A percentile compares a stretch with the other conserved stretches of the same genome.
Evolutionary conservation across 169 alveolate genomes (phyloP).

Genomic region (Cryptosporidium andersoni): DNA sequence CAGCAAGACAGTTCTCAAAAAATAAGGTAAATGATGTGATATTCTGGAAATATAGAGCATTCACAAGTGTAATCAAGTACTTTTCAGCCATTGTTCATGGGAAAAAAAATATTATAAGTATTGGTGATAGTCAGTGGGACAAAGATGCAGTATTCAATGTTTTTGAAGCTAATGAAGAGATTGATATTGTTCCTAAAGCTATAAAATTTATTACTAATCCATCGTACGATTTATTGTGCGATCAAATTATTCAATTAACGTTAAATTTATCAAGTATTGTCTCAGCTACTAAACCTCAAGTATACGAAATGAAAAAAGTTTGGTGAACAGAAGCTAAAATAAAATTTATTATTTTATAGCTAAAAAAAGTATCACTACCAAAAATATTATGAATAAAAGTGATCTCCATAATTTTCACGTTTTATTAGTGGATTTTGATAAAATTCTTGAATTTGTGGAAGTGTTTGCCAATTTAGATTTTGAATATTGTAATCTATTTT

Average conservation of each 20-base stretch:
- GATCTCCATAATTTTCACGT: neutral
- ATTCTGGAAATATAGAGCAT: conserved; percentile 66
- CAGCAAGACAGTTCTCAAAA: conserved; percentile 66
- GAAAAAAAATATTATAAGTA: conserved; percentile 22
- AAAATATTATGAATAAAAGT: neutral
- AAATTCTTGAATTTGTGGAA: conserved; percentile 9
- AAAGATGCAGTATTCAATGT: conserved; percentile 66
- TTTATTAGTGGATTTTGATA: neutral
- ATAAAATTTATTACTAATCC: conserved; percentile 28
- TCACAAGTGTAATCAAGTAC: conserved; percentile 38
- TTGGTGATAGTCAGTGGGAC: conserved; percentile 69
- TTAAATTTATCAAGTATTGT: conserved; percentile 34
- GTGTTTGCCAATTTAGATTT: neutral
- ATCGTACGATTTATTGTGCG: conserved; percentile 28
- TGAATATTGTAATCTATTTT: conserved; percentile 5
- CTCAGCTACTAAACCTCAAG: conserved; percentile 20
- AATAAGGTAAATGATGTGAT: conserved; percentile 15
- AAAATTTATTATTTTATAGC: neutral
- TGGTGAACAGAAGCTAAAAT: neutral
- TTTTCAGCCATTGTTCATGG: conserved; percentile 22
- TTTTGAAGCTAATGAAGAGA: conserved; percentile 27
- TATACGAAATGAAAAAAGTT: conserved; percentile 35
- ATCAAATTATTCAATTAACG: conserved; percentile 35
- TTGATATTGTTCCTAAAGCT: conserved; percentile 47
- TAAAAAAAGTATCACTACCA: neutral